Base-by-base conservation (phyloP, 352 stramenopile species). In the Pythium oligandrum region DNA sequence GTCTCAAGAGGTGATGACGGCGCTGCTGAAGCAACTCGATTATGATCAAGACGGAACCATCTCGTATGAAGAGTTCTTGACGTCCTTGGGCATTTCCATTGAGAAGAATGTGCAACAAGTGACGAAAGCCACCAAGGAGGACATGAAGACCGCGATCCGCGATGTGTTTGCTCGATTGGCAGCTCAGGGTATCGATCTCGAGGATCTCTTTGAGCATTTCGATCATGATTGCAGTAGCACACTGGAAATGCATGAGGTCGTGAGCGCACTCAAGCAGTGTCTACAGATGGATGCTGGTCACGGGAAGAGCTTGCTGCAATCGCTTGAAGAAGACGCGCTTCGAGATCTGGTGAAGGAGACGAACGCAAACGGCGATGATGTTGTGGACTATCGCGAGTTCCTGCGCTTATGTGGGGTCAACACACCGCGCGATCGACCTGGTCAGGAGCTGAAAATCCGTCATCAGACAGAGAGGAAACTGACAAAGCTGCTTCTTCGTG, bases 1-100 rank as follows among this genome's bases (percentile, higher is more conserved):
- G 6, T 45, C 67, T 26, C 62, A 54, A 7, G 55, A 86, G 45
- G 62, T 65, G 7, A 60, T 91, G 30, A 54, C 59, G n/a, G 52
- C 53, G 4, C 54, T 93, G 2, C 55, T 93, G 17, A 35, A 17
- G 1, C 66, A 77, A 40, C 69, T 93, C 11, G 81, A 95, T 39
- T 57, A 55, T 38, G 66, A 93, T 46, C 60, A 66, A 12, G 70
- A 93, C 44, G 82, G 78, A 0, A 64, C 51, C 2, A 78, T 97
- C 17, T 90, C 85, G 7, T 88, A 95, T 53, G 53, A 65, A 1
- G 88, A 97, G 46, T 95, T 97, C 46, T 63, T 92, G 6, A 49
- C 65, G 31, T 78, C 70, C 2, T 47, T 92, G n/a, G 71, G 71
- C 2, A 70, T 86, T 10, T 64, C 66, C 1, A 4, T 82, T 5